Conservation (phyloP, 2,329 filamentous ascomycete species). For the Immersiporthe knoxdaviesiana region DNA sequence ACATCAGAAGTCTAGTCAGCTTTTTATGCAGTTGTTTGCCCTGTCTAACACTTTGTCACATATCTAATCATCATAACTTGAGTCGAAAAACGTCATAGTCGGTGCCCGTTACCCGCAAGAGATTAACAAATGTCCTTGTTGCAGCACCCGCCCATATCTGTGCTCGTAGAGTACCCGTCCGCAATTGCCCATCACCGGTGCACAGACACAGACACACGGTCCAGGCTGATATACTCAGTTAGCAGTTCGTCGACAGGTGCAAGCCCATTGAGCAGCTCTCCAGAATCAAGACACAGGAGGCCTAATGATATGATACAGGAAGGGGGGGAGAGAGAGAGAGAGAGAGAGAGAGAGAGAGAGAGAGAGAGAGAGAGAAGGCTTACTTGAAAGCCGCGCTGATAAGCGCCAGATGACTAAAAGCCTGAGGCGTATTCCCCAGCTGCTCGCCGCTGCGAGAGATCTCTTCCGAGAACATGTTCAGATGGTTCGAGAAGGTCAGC, state of each 20-base stretch:
- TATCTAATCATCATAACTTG: background rate
- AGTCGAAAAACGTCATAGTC: background rate
- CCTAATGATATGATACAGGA: background rate
- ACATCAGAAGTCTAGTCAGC: background rate
- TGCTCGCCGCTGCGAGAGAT: constrained; percentile 76
- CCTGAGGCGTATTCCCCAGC: constrained; percentile 78
- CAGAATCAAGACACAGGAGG: background rate
- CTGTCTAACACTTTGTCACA: background rate
- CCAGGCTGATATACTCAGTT: background rate
- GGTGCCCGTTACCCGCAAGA: background rate
- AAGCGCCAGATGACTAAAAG: constrained; percentile 75
- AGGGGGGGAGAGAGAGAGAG: too few species aligned
- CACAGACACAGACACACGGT: constrained; percentile 1
- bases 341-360: too few species aligned
- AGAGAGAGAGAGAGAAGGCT: background rate
- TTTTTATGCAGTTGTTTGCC: background rate
- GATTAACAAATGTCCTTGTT: background rate
- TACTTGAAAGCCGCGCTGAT: constrained; percentile 76
- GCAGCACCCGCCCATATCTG: background rate
- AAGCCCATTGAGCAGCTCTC: background rate
- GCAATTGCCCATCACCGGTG: background rate
- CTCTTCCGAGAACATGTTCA: constrained; percentile 80
- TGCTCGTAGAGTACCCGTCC: background rate
- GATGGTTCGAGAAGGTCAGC: constrained; percentile 71
- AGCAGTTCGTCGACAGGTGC: background rate